phyloP scores from a whole-genome alignment of 257 asterid species.

The Solanum bulbocastanum region DNA sequence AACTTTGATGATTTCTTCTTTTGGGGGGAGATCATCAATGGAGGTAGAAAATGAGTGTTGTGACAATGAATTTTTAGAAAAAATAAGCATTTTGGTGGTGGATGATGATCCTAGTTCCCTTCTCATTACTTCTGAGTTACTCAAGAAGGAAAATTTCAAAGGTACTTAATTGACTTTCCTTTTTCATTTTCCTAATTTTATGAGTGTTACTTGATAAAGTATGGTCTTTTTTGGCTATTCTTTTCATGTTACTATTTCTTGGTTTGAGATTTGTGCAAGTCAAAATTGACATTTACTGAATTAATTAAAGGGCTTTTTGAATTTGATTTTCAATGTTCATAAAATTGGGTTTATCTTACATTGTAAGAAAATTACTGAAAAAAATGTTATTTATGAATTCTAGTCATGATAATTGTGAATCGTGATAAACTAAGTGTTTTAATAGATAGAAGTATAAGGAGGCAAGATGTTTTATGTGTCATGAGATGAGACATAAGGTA shows the following conservation, averaged over 20 bases:
- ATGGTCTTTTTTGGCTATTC: background rate
- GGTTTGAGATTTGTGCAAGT: background rate
- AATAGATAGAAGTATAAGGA: background rate
- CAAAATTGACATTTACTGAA: background rate
- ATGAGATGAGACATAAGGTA: background rate
- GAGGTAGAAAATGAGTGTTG: background rate
- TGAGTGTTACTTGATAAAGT: background rate
- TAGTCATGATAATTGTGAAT: background rate
- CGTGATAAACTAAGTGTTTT: background rate
- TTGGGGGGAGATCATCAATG: background rate
- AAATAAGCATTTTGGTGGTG: constrained; percentile 34
- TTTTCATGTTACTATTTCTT: background rate
- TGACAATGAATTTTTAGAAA: background rate
- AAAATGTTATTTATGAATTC: background rate
- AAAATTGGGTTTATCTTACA: background rate
- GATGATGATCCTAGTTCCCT: constrained; percentile 49
- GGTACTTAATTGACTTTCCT: constrained; percentile 13
- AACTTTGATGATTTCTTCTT: background rate
- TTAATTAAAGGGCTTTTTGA: background rate
- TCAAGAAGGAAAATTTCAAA: constrained; percentile 26
- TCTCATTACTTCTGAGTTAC: constrained; percentile 39
- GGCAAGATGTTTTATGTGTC: background rate
- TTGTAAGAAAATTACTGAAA: background rate
- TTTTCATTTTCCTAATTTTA: background rate
- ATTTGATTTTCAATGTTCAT: background rate